Evolutionary conservation across 108 stramenopile genomes (phyloP), one percentile per base, ranked within the genome.

Genomic region (Nitzschia sp.): DNA sequence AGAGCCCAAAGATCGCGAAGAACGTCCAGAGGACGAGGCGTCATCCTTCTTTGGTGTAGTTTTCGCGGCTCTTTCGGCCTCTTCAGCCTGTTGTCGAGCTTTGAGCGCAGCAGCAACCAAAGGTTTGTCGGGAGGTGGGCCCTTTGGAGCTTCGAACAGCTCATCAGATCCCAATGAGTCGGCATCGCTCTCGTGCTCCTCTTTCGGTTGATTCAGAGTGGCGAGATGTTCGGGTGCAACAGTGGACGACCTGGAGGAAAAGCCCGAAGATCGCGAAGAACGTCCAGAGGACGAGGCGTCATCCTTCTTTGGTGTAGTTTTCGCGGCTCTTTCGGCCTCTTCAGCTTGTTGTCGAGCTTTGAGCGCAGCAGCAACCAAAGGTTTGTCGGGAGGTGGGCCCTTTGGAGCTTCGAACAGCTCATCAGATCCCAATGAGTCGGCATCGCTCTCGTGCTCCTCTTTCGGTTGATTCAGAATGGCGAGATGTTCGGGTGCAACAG

Each of bases 81-180:
- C 38, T 15, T 51, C 49, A 19, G 49, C 49, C 5, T 51, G 4
- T 51, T 51, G 17, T 19, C 38, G 19, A 3, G 61, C 48, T 21
- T 66, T 66, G 48, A 51, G n/a, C 25, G 64, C 64, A 15, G 64
- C 64, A 15, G 64, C 28, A 11, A 66, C 23, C 28, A 66, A 24
- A 9, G 64, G 64, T 49, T 51, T 49, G 6, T 23, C 28, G 15
- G 48, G 46, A 5, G 42, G 28, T 51, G 48, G 48, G 30, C 57
- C 57, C 25, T 27, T 51, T 49, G 61, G 61, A 36, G 35, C 61
- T 17, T 62, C 61, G 24, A 62, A 62, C 57, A 58, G 27, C 11
- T 25, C 57, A 15, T 24, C 27, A 29, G 28, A 29, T 5, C 31
- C 31, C 57, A 58, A n/a, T 28, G 57, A 58, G 57, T 33, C 57